Evolutionary conservation across 495 filamentous ascomycete genomes (phyloP), one percentile per base, ranked within the genome.

Genomic region (Lasiosphaeria hispida): DNA sequence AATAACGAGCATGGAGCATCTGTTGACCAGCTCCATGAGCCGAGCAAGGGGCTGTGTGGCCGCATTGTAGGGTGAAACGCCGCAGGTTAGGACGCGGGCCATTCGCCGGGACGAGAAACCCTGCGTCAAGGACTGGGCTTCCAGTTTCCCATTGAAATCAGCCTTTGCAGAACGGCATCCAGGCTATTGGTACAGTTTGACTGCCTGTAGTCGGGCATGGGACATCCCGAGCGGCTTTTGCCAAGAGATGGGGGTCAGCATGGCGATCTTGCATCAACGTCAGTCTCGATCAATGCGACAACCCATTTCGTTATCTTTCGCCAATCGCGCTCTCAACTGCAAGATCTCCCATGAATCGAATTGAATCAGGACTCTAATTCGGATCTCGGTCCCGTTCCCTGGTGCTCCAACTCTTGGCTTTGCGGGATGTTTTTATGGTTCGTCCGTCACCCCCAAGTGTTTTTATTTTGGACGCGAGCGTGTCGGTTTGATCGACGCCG

Each of bases 31-130:
- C 43, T 45, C 43, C 10, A 45, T 10, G 51, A 40, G 23, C 8
- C 23, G 23, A 10, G 40, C 39, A 23, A 55, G 53, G 53, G 53
- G 53, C 42, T 50, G 42, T 37, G 19, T 38, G 45, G 30, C 45
- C 47, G 55, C 55, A 58, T 50, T 15, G 39, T 39, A 35, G 10
- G 6, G 39, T 60, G 58, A 60, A 60, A 60, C 58, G 51, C 17
- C 36, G 19, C 38, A 13, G 38, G 30, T 55, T 19, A 7, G 10
- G 23, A 41, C 44, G 11, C 5, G 17, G 30, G 19, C 44, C 55
- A 36, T 36, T 38, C 43, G 38, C 52, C 58, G 58, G 51, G 44
- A 55, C 38, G 44, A 17, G n/a, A 8, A 14, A 10, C 42, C 50
- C 43, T 53, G 49, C 56, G 48, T 42, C 34, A 33, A 39, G 35